Base-by-base conservation (phyloP, 2,329 filamentous ascomycete genomes). In the Fusarium oligoseptatum region DNA sequence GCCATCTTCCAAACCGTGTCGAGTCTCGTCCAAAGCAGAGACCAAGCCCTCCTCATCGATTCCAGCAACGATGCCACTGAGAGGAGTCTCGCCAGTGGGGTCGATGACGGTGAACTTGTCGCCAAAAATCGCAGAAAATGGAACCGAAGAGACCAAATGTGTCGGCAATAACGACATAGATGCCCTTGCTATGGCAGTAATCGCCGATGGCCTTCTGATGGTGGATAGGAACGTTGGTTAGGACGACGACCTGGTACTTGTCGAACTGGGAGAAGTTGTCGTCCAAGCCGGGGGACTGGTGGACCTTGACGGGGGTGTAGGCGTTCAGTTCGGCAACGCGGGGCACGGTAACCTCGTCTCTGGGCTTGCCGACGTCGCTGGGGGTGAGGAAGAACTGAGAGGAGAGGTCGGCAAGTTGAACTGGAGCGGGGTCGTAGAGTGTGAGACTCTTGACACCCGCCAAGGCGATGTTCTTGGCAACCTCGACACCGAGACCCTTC, bases 101-200 rank as follows among this genome's bases (percentile, higher is more conserved):
- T 99, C 97, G 74, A 95, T 92, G 64, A 97, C 91, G 6, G 94
- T 95, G 83, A 99, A 99, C 79, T 97, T 94, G 80, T 96, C 92
- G 77, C 97, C 97, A 81, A 99, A 99, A 99, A 81, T 99, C 97
- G 80, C 95, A 98, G 86, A 99, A 99, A 77, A 99, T 93, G 75
- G 93, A 94, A 60, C 97, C 97, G 81, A 99, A 99, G 36, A 99
- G 89, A 75, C 97, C 97, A 79, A 94, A 98, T 0, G 94, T 97
- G 80, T 98, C 95, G 8, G 94, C 91, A 66, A 95, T 90, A 60
- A 98, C 92, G 43, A 99, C 86, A 82, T 94, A 98, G 77, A 99
- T 98, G 73, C 94, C 93, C 83, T 98, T 97, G 72, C 93, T 87
- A 84, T 98, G 97, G 84, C 96, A 97, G 86, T 96, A 98, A 78